Percentiles rank a stretch among this genome's conserved stretches.
Evolutionary conservation across 169 alveolate genomes (phyloP).

Genomic region (Plasmodium ovale): DNA sequence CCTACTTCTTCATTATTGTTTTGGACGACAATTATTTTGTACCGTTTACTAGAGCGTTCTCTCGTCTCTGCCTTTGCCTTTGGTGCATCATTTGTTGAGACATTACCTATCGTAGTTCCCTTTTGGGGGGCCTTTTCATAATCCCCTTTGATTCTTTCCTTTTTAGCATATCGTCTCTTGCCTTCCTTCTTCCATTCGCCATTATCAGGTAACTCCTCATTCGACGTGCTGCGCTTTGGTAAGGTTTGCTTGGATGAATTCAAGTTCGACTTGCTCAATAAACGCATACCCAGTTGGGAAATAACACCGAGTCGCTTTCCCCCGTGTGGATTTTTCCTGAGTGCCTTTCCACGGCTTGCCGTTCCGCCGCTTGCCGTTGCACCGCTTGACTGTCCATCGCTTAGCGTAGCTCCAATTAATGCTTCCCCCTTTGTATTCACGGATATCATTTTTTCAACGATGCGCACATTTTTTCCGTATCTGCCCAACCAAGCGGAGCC

Average conservation of each 20-base stretch:
- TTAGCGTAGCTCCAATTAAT: background rate
- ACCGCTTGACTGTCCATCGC: background rate
- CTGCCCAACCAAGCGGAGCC: background rate
- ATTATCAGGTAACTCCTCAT: too few relatives aligned
- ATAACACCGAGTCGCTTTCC: background rate
- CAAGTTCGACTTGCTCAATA: background rate
- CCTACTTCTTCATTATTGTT: slow-evolving; percentile 16
- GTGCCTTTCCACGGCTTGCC: background rate
- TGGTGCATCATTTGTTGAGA: background rate
- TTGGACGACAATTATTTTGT: slow-evolving; percentile 49
- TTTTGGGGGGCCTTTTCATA: background rate
- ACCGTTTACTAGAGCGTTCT: background rate
- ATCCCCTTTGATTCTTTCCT: too few relatives aligned
- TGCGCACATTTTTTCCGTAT: background rate
- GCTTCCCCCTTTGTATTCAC: background rate
- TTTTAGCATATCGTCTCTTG: background rate
- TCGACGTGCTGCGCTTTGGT: too few relatives aligned
- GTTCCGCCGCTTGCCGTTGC: background rate
- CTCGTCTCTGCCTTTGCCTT: background rate
- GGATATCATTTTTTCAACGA: slow-evolving; percentile 16
- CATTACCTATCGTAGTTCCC: background rate
- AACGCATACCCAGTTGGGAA: background rate
- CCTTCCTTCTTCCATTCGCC: background rate
- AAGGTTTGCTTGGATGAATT: too few relatives aligned
- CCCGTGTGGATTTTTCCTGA: background rate